Evolutionary conservation across 2,329 filamentous ascomycete genomes (phyloP), one percentile per base, ranked within the genome.

Genomic region (Ceratocystiopsis sp.): DNA sequence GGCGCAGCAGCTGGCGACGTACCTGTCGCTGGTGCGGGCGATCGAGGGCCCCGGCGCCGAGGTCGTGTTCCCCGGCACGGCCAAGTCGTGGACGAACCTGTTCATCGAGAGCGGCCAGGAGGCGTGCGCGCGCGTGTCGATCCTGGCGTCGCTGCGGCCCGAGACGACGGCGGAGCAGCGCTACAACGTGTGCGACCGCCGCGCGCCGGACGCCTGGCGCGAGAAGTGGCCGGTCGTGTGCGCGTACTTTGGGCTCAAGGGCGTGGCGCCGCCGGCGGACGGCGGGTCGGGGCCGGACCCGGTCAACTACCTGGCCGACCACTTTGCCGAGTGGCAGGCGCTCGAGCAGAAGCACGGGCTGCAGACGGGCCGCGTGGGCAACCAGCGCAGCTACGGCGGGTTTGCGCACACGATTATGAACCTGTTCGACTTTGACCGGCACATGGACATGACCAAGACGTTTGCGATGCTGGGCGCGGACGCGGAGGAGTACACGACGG

Each of bases 161-260:
- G 59, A 63, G 39, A 55, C 53, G 42, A 60, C 56, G 2, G 55
- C 57, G 12, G 59, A 55, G 15, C 53, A 61, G 43, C 55, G 54
- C 15, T 68, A 60, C 52, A 67, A 67, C 45, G 58, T 59, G 2
- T 63, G 61, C 11, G 63, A 65, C 19, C 59, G 56, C 42, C 53
- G 58, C 32, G 47, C 55, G 32, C 52, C 59, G 1, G 51, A 50
- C 6, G 58, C 55, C 2, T 67, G 64, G 65, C 58, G 56, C 15
- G 49, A 53, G 12, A 65, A 66, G 49, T 68, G 64, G 65, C 62
- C 63, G 3, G 50, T 64, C 7, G 60, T 67, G 38, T 64, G 61
- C 49, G 56, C 61, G 8, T 67, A 65, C 49, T 67, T 67, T 53
- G 61, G 62, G 3, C 52, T 68, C 35, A 61, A 61, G 48, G 64